These are phyloP conservation scores for Lactifluus pinguis DNA, from an alignment of 768 basidiomycete species.

Conservation along the genomic window DNA sequence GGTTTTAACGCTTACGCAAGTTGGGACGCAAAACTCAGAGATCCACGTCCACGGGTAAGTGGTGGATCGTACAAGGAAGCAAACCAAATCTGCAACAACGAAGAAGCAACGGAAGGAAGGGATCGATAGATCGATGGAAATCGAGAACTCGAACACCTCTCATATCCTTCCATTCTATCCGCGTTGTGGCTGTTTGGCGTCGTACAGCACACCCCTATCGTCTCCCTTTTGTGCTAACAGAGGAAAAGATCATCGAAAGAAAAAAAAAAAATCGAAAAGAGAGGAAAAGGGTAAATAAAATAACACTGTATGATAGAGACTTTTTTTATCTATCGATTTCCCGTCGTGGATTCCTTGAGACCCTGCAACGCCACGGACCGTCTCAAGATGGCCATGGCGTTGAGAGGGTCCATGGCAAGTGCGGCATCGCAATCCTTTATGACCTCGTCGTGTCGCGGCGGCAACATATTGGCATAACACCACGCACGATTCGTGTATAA, in stretches of 20 bases:
- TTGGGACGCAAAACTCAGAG: background rate
- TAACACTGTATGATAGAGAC: too few relatives aligned
- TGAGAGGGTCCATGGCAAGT: background rate
- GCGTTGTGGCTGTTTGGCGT: too few relatives aligned
- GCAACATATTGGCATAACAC: background rate
- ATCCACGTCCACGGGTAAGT: background rate
- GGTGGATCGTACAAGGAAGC: background rate
- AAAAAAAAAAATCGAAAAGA: background rate
- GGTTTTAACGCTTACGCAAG: too few relatives aligned
- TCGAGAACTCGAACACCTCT: too few relatives aligned
- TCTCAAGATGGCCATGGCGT: background rate
- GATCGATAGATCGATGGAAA: background rate
- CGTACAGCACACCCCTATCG: too few relatives aligned
- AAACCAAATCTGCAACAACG: background rate
- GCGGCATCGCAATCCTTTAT: background rate
- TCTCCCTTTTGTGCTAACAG: too few relatives aligned
- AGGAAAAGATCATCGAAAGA: background rate
- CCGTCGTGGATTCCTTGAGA: background rate
- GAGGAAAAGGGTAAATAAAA: too few relatives aligned
- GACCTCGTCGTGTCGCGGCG: background rate
- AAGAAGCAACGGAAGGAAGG: background rate
- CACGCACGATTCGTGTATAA: background rate
- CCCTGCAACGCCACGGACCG: background rate
- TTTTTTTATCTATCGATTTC: too few relatives aligned
- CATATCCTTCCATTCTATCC: too few relatives aligned